These are phyloP conservation scores for Desmodesmus armatus DNA, from an alignment of 139 green algal genomes.

Conservation along the genomic window DNA sequence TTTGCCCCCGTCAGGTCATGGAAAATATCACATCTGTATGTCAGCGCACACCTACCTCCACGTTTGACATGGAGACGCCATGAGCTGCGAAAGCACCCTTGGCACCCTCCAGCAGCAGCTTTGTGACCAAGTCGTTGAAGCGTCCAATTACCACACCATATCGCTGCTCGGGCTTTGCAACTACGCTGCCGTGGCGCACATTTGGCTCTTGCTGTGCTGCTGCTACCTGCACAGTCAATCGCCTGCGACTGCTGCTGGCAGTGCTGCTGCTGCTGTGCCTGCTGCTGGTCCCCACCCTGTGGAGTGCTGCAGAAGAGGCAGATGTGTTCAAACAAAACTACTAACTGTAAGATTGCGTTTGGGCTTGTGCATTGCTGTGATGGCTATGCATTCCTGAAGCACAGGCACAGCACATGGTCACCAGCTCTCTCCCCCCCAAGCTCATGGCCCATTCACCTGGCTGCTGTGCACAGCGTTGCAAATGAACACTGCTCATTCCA, in stretches of 20 bases:
- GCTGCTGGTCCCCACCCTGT: too few relatives aligned
- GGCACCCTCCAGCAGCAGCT: constrained; percentile 87
- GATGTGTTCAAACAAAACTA: too few relatives aligned
- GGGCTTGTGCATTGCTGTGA: not conserved
- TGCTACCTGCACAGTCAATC: not conserved
- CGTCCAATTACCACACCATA: constrained; percentile 86
- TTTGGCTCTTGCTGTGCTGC: constrained; percentile 30
- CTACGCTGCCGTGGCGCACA: constrained; percentile 50
- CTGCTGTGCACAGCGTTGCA: too few relatives aligned
- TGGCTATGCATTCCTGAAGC: too few relatives aligned
- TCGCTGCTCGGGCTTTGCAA: constrained; percentile 38
- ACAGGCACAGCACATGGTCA: too few relatives aligned
- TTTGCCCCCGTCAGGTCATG: too few relatives aligned
- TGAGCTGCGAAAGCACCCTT: constrained; percentile 83
- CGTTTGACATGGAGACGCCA: constrained; percentile 62
- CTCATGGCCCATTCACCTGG: too few relatives aligned
- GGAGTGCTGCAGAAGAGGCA: not conserved
- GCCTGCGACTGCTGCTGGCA: constrained; percentile 9
- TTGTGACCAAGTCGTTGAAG: constrained; percentile 98
- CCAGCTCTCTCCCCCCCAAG: too few relatives aligned
- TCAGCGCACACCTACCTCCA: constrained; percentile 73
- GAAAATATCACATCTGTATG: not conserved
- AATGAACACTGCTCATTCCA: too few relatives aligned
- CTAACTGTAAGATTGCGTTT: too few relatives aligned
- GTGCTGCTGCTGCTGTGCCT: not conserved